Conservation (phyloP, 441 rosid genomes). For the Raphanus hybrid region DNA sequence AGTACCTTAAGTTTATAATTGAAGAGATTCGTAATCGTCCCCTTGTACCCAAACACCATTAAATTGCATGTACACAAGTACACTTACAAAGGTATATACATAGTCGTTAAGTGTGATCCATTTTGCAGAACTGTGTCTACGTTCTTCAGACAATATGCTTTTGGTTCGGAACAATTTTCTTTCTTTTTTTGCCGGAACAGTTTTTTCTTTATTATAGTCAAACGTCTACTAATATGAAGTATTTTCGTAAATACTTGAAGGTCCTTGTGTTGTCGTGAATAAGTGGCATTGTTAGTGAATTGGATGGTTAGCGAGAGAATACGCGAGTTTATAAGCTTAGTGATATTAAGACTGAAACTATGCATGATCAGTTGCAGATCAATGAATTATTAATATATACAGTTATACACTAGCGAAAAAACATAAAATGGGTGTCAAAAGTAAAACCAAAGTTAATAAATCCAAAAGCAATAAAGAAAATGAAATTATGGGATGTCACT, state of each 20-base stretch:
- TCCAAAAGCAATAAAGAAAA: neutral
- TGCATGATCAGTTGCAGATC: neutral
- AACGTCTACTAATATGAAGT: neutral
- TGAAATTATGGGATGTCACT: neutral
- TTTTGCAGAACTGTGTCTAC: conserved; percentile 25
- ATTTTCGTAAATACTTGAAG: conserved; percentile 11
- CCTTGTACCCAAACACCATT: conserved; percentile 19
- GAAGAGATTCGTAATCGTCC: neutral
- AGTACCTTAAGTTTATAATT: neutral
- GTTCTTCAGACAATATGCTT: conserved; percentile 32
- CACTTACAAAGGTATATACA: conserved; percentile 1
- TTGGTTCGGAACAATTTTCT: neutral
- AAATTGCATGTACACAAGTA: conserved; percentile 17
- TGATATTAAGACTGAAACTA: neutral
- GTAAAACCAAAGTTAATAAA: neutral
- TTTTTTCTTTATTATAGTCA: neutral
- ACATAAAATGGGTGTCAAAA: neutral
- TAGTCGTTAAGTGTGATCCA: conserved; percentile 23
- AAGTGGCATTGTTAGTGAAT: neutral
- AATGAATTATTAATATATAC: neutral
- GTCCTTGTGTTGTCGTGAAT: conserved; percentile 1
- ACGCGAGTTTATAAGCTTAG: neutral
- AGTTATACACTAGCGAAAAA: no score
- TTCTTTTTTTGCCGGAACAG: no score
- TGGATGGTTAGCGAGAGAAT: neutral